Percentiles rank a stretch among this genome's conserved stretches.
These are phyloP conservation scores for Zopfia rhizophila DNA, from an alignment of 2,329 filamentous ascomycete species.

Conservation along the genomic window DNA sequence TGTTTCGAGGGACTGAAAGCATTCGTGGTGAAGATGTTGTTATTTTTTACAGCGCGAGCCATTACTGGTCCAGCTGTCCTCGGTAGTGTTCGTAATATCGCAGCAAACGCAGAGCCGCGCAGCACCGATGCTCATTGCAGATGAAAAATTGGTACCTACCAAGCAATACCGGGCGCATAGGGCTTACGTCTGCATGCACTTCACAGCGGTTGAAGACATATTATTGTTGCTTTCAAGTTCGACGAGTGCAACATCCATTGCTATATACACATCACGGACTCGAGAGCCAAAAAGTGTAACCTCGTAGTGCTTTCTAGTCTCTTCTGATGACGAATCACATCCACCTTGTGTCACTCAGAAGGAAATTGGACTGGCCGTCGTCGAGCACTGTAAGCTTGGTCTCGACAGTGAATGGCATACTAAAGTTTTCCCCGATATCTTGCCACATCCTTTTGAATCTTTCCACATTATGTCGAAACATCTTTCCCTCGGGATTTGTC, in stretches of 20 bases:
- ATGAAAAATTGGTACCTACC: conserved; percentile 3
- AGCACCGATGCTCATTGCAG: conserved; percentile 8
- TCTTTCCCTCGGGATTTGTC: conserved; percentile 25
- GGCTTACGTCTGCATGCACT: conserved; percentile 35
- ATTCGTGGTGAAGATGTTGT: not conserved
- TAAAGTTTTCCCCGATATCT: conserved; percentile 46
- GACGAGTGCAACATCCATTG: conserved; percentile 17
- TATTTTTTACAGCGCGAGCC: not conserved
- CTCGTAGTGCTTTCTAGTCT: conserved; percentile 23
- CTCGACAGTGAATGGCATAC: conserved; percentile 34
- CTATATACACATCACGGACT: conserved; percentile 4
- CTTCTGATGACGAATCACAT: conserved; percentile 35
- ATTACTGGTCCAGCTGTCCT: conserved; percentile 9
- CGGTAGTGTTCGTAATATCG: conserved; percentile 2
- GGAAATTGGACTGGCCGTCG: conserved; percentile 19
- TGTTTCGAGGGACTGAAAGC: not conserved
- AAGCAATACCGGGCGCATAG: conserved; percentile 25
- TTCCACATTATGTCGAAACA: conserved; percentile 47
- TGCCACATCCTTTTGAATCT: conserved; percentile 53
- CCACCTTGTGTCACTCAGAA: conserved; percentile 26
- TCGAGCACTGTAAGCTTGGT: conserved; percentile 24
- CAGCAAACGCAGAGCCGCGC: conserved; percentile 8
- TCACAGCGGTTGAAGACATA: conserved; percentile 14
- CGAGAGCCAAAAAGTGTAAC: conserved; percentile 13
- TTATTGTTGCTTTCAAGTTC: conserved; percentile 15